These are phyloP conservation scores for Lactarius evosmus DNA, from an alignment of 768 basidiomycete genomes.

Conservation along the genomic window DNA sequence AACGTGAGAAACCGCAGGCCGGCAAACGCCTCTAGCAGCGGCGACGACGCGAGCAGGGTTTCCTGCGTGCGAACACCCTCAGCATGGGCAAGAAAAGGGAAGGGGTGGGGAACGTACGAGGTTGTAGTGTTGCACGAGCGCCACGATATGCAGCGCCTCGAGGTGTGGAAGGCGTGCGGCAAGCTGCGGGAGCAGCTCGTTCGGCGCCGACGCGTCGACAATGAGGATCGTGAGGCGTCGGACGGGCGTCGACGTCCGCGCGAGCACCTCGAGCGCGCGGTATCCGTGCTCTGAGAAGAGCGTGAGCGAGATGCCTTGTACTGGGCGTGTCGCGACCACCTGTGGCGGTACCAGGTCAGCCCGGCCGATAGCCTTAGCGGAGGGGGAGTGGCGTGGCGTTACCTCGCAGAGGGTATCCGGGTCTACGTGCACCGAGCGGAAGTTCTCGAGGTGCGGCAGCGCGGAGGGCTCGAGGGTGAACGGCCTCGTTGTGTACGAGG, in stretches of 20 bases:
- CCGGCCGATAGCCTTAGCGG: no score
- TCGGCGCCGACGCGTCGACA: conserved; percentile 45
- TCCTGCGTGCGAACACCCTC: conserved; percentile 34
- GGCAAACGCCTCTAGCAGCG: conserved; percentile 42
- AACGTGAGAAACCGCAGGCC: conserved; percentile 52
- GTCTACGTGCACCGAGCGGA: conserved; percentile 55
- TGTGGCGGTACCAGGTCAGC: conserved; percentile 24
- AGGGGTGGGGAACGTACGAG: conserved; percentile 38
- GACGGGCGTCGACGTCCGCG: conserved; percentile 39
- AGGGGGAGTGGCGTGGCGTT: not conserved
- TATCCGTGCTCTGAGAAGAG: conserved; percentile 43
- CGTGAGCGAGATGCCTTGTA: conserved; percentile 53
- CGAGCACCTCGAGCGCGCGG: conserved; percentile 45
- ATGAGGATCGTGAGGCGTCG: conserved; percentile 56
- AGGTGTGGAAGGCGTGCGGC: conserved; percentile 46
- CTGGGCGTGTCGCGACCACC: conserved; percentile 46
- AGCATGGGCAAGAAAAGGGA: conserved; percentile 11
- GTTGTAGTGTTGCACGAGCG: conserved; percentile 48
- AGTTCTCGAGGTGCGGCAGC: conserved; percentile 46
- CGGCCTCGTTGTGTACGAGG: conserved; percentile 32
- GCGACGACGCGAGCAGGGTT: conserved; percentile 41
- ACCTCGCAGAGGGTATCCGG: conserved; percentile 40
- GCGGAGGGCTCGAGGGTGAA: conserved; percentile 39
- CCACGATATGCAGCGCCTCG: conserved; percentile 60
- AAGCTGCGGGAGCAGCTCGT: conserved; percentile 46